Base-by-base conservation (phyloP, 75 land plant genomes). In the Selaginella moellendorffii region DNA sequence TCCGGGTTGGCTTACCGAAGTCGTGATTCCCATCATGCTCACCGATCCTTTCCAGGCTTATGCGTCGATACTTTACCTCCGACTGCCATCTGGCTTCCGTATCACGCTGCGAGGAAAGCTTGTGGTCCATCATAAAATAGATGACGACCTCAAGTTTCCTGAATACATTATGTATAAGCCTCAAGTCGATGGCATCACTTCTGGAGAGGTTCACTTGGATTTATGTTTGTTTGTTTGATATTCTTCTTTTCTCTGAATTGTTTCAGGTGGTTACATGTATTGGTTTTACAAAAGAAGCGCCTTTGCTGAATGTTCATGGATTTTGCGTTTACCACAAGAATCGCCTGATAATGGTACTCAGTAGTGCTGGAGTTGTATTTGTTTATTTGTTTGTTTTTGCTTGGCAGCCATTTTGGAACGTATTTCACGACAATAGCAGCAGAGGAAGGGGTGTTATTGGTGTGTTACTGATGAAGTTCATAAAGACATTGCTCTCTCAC, bases 371-470 rank as follows among this genome's bases (percentile, higher is more conserved):
- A 29, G 29, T 29, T 25, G n/a, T 24, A 25, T 65, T 19, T 67
- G 25, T 18, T 63, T 14, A 23, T 63, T 2, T 17, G 25, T 64
- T 61, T 67, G 30, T 67, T 67, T 24, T 64, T 63, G 56, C 73
- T 24, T 67, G 27, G 30, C 84, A 91, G 97, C 97, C 97, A 20
- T 91, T 87, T 68, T 91, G 83, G 92, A 79, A 70, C 63, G 93
- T 91, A 63, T 75, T 82, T 53, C 73, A 71, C 69, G 79, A 79
- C 21, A 70, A 73, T 46, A 76, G 82, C 65, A 78, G 84, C 70
- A 82, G 85, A 72, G 97, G 92, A 28, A 82, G 84, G 67, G 97
- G 93, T 25, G 93, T 91, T 65, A 87, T 87, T 52, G 97, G 97
- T 91, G 70, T 76, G 82, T 66, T 2, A 2, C 59, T 21, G 9